These are phyloP conservation scores for Candida dajiaensis DNA, from an alignment of 805 yeast genomes.

Conservation along the genomic window DNA sequence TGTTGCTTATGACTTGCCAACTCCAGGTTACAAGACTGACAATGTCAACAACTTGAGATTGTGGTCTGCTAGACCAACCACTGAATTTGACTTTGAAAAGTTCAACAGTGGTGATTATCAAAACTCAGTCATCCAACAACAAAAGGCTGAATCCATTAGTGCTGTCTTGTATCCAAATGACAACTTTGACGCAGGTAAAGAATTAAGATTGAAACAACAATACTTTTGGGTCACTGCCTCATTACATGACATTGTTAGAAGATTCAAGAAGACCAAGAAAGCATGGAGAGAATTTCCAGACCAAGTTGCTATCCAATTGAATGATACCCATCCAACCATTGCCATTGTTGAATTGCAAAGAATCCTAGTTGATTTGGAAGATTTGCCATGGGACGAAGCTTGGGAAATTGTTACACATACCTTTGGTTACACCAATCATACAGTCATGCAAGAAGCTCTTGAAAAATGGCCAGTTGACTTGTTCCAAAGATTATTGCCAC, in stretches of 20 bases:
- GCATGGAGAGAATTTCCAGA: conserved; percentile 83
- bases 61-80: conserved; percentile 87
- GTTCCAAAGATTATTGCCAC: conserved; percentile 72
- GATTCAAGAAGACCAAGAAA: conserved; percentile 73
- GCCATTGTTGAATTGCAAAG: conserved; percentile 89
- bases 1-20: conserved; percentile 85
- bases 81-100: conserved; percentile 86
- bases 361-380: conserved; percentile 78
- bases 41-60: conserved; percentile 85
- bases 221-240: conserved; percentile 97
- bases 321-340: conserved; percentile 91
- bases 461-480: conserved; percentile 93
- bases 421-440: conserved; percentile 91
- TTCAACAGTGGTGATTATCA: conserved; percentile 89
- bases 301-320: conserved; percentile 84
- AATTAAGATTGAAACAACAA: conserved; percentile 88
- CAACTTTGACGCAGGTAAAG: conserved; percentile 87
- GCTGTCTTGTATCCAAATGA: conserved; percentile 93
- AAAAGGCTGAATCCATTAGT: conserved; percentile 85
- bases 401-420: conserved; percentile 79
- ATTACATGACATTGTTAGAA: conserved; percentile 81
- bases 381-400: conserved; percentile 74
- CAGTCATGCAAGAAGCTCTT: conserved; percentile 91
- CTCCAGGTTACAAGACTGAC: conserved; percentile 80
- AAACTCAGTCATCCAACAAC: conserved; percentile 78